Conservation (phyloP, 1,284 basidiomycete species). For the Rugosomyces carneus region DNA sequence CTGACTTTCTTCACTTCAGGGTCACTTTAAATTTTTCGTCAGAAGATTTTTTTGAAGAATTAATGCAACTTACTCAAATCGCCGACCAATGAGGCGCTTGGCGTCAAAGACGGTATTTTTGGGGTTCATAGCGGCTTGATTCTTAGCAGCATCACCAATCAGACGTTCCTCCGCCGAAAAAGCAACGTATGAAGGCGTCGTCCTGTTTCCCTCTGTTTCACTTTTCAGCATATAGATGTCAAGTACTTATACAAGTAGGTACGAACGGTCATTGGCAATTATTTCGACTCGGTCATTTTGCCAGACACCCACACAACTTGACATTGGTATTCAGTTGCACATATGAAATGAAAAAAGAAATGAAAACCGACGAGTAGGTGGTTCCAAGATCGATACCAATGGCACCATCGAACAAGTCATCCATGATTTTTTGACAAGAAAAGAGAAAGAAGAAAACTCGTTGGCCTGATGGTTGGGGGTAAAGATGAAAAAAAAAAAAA, state of each 20-base stretch:
- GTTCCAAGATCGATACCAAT: constrained; percentile 93
- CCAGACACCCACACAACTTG: constrained; percentile 93
- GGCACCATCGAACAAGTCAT: constrained; percentile 94
- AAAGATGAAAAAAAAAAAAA: constrained; percentile 33
- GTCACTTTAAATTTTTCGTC: constrained; percentile 44
- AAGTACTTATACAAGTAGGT: not conserved
- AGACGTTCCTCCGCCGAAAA: constrained; percentile 97
- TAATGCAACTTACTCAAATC: constrained; percentile 69
- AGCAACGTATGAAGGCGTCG: constrained; percentile 98
- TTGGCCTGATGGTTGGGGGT: constrained; percentile 26
- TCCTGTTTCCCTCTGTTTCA: constrained; percentile 89
- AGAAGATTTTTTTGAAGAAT: constrained; percentile 7
- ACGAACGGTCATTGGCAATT: constrained; percentile 92
- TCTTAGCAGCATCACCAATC: constrained; percentile 99
- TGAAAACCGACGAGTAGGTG: constrained; percentile 75
- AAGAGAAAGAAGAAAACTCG: constrained; percentile 21
- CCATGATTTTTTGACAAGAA: constrained; percentile 57
- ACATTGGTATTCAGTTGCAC: constrained; percentile 16
- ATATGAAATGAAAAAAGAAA: too few species aligned
- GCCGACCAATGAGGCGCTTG: constrained; percentile 95
- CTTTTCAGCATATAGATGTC: not conserved
- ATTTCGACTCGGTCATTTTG: constrained; percentile 99
- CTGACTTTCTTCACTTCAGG: constrained; percentile 77
- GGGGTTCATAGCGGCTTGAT: constrained; percentile 95
- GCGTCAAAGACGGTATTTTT: constrained; percentile 95